These are phyloP conservation scores for Miamiensis avidus DNA, from an alignment of 169 alveolate species.

Conservation along the genomic window DNA sequence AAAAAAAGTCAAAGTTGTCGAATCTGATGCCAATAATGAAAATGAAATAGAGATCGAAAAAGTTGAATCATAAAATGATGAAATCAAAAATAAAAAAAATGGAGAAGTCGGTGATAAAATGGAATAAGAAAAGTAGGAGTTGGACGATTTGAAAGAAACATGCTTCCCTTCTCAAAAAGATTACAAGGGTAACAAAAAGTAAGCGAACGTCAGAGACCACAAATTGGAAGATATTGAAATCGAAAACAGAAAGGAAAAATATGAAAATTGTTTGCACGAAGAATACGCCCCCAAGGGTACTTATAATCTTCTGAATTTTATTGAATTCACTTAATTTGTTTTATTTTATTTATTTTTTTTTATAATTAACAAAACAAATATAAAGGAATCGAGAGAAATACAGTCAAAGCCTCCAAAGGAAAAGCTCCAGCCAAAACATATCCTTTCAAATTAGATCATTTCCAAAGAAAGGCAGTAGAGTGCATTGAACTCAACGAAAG, in stretches of 20 bases:
- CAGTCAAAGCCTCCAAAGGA: not conserved
- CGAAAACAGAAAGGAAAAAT: not conserved
- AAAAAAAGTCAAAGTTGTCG: too few relatives aligned
- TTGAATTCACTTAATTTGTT: not conserved
- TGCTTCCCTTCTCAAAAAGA: not conserved
- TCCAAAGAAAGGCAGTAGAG: conserved; percentile 95
- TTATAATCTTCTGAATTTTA: too few relatives aligned
- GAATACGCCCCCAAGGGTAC: conserved; percentile 3
- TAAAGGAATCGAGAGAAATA: not conserved
- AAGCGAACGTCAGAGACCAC: not conserved
- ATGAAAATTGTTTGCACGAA: conserved; percentile 25
- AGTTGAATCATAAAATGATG: too few relatives aligned
- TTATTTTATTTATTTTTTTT: too few relatives aligned
- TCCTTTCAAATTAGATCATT: conserved; percentile 94
- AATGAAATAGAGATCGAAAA: not conserved
- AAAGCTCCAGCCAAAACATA: conserved; percentile 84
- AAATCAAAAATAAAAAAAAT: too few relatives aligned
- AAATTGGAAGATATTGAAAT: conserved; percentile 18
- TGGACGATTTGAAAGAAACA: not conserved
- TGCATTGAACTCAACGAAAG: conserved; percentile 95
- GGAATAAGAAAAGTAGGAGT: not conserved
- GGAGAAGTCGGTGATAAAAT: not conserved
- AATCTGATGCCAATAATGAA: not conserved
- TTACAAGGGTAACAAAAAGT: not conserved
- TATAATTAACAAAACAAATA: too few relatives aligned